Conservation (phyloP, 2,329 filamentous ascomycete genomes). For the Clonostachys rosea region DNA sequence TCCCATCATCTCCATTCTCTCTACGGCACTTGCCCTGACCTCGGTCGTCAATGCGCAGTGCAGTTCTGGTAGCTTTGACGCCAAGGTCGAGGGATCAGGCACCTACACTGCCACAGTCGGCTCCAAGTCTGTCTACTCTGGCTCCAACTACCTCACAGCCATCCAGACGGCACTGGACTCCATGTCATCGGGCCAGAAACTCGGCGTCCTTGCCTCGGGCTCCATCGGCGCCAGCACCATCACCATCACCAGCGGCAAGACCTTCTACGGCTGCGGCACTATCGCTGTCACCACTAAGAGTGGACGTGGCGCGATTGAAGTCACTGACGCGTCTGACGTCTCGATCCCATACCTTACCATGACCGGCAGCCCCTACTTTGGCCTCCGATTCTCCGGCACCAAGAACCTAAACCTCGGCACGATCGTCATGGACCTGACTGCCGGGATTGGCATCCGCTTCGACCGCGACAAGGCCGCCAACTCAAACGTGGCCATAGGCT, state of each 20-base stretch:
- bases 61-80: slow-evolving; percentile 36
- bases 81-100: slow-evolving; percentile 32
- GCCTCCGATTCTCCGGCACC: slow-evolving; percentile 49
- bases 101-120: slow-evolving; percentile 38
- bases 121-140: slow-evolving; percentile 40
- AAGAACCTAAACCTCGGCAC: slow-evolving; percentile 39
- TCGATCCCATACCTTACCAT: slow-evolving; percentile 51
- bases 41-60: slow-evolving; percentile 33
- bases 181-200: slow-evolving; percentile 44
- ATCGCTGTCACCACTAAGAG: slow-evolving; percentile 36
- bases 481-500: slow-evolving; percentile 47
- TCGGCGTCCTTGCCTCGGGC: slow-evolving; percentile 48
- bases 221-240: slow-evolving; percentile 50
- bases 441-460: slow-evolving; percentile 52
- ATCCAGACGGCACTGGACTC: slow-evolving; percentile 50
- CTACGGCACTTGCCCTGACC: slow-evolving; percentile 30
- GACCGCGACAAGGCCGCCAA: slow-evolving; percentile 49
- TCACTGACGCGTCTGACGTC: slow-evolving; percentile 38
- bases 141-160: slow-evolving; percentile 46
- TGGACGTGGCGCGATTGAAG: slow-evolving; percentile 50
- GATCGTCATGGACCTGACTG: slow-evolving; percentile 49
- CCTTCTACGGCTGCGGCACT: slow-evolving; percentile 54
- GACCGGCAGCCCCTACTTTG: slow-evolving; percentile 55
- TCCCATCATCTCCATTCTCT: slow-evolving; percentile 13
- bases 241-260: slow-evolving; percentile 45